phyloP scores from a whole-genome alignment of 225 moss, liverwort and hornwort genomes.

The Takakia lepidozioides region DNA sequence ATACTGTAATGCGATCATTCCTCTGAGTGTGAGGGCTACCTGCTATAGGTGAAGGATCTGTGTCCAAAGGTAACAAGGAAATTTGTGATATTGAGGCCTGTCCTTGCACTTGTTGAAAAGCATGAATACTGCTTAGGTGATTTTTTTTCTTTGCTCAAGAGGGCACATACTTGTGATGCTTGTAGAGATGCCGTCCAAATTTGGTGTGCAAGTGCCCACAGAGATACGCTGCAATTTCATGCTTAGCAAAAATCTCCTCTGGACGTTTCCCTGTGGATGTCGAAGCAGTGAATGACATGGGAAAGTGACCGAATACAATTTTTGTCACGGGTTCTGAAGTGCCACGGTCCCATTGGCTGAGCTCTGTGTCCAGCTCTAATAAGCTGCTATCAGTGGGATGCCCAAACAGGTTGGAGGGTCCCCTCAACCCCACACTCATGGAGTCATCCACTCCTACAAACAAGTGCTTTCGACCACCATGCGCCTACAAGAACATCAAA shows the following conservation, averaged over 20 bases:
- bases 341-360: slow-evolving; percentile 63
- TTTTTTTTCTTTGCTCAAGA: no score
- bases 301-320: slow-evolving; percentile 87
- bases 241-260: slow-evolving; percentile 61
- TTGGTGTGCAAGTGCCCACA: slow-evolving; percentile 87
- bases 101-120: no score
- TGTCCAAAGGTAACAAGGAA: no score
- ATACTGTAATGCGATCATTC: no score
- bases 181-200: slow-evolving; percentile 76
- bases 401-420: slow-evolving; percentile 84
- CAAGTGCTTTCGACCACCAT: slow-evolving; percentile 59
- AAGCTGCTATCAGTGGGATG: slow-evolving; percentile 74
- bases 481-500: slow-evolving; percentile 31
- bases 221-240: slow-evolving; percentile 63
- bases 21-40: no score
- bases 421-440: slow-evolving; percentile 74
- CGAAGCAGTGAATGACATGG: slow-evolving; percentile 81
- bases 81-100: no score
- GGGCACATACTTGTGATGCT: slow-evolving; percentile 40
- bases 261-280: slow-evolving; percentile 63
- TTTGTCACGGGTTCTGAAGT: slow-evolving; percentile 31
- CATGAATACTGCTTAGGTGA: no score
- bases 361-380: slow-evolving; percentile 47
- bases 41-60: no score
- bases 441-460: slow-evolving; percentile 93